Percentiles rank a stretch among this genome's conserved stretches.
Conservation (phyloP, 495 filamentous ascomycete species). For the Penicillium nucicola region DNA sequence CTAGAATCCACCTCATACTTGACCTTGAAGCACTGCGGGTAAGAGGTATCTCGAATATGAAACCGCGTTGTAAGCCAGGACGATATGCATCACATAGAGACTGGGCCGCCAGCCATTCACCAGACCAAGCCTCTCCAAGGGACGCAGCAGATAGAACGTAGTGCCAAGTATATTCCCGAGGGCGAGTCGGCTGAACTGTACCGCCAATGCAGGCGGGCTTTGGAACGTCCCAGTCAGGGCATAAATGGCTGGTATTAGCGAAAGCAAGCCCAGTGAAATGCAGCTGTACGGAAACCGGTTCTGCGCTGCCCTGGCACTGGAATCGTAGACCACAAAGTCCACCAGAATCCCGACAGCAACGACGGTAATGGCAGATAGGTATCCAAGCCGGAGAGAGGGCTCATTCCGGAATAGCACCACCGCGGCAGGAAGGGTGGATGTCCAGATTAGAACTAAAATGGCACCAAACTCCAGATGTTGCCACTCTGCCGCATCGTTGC, state of each 20-base stretch:
- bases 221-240: not conserved
- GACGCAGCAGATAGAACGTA: conserved; percentile 3
- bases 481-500: not conserved
- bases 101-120: not conserved
- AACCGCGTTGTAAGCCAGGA: not conserved
- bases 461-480: not conserved
- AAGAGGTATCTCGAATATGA: not conserved
- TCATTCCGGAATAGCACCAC: not conserved
- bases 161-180: not conserved
- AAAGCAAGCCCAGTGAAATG: conserved; percentile 1
- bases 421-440: not conserved
- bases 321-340: not conserved
- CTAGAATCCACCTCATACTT: not conserved
- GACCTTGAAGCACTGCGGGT: not conserved
- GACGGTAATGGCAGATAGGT: not conserved
- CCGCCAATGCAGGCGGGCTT: not conserved
- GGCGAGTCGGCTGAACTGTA: conserved; percentile 3
- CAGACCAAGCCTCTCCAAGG: not conserved
- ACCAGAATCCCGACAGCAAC: conserved; percentile 3
- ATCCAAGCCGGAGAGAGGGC: not conserved
- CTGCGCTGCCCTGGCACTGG: not conserved
- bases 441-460: conserved; percentile 2
- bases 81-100: conserved; percentile 1
- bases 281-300: conserved; percentile 4
- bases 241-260: conserved; percentile 3